Conservation (phyloP, 1,284 basidiomycete genomes). For the Ustilago bromivora region DNA sequence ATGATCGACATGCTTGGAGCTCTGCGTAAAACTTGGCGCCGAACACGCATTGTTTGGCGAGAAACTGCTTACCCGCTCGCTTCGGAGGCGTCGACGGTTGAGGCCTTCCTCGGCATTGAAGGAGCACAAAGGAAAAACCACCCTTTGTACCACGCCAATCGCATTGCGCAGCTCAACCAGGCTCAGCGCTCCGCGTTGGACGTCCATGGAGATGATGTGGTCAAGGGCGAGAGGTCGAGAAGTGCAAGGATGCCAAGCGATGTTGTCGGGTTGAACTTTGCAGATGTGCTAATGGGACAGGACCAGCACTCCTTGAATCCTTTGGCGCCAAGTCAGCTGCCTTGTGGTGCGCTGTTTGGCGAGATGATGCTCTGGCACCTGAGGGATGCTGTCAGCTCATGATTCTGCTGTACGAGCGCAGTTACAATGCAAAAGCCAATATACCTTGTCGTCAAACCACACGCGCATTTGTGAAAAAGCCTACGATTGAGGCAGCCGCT, state of each 20-base stretch:
- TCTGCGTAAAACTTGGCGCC: constrained; percentile 32
- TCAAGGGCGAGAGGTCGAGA: constrained; percentile 51
- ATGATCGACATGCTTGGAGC: constrained; percentile 63
- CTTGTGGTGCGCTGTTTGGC: constrained; percentile 52
- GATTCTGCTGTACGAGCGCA: background rate
- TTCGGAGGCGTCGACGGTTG: constrained; percentile 49
- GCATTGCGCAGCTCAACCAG: constrained; percentile 60
- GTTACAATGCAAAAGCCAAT: background rate
- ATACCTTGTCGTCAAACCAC: constrained; percentile 1
- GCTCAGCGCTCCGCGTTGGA: constrained; percentile 53
- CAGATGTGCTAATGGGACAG: constrained; percentile 60
- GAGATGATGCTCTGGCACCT: constrained; percentile 57
- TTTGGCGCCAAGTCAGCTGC: constrained; percentile 39
- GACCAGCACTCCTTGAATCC: constrained; percentile 46
- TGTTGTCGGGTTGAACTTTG: constrained; percentile 36
- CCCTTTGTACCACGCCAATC: constrained; percentile 61
- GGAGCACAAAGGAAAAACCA: constrained; percentile 48
- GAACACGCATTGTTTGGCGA: constrained; percentile 58
- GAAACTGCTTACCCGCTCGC: constrained; percentile 52
- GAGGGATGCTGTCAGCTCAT: constrained; percentile 29
- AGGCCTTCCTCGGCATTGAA: constrained; percentile 55
- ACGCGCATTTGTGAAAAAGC: background rate
- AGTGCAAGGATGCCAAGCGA: constrained; percentile 39
- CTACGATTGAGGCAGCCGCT: too few relatives aligned
- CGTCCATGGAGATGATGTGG: constrained; percentile 52